Evolutionary conservation across 164 flowering plant genomes (phyloP), one percentile per base, ranked within the genome.

Genomic region (Magnolia officinalis): DNA sequence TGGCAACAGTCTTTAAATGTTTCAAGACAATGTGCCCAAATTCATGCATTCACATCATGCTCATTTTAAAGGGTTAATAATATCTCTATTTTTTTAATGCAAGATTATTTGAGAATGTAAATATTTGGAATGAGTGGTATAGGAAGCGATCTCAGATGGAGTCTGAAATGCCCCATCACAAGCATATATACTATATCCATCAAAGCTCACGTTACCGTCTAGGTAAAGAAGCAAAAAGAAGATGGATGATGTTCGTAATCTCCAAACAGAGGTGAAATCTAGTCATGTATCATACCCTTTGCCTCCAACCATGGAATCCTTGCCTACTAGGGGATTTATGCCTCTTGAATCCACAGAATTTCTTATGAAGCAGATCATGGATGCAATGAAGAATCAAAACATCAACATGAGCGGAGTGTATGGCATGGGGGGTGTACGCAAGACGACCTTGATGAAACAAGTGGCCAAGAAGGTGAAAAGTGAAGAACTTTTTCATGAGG

Each of bases 301-400:
- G 4, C 71, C 20, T 26, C 71, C 71, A 1, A 29, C 14, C 11
- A 21, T 65, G 3, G 31, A 21, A 65, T 21, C 23, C 24, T 21
- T 21, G 68, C 24, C 29, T 23, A 4, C 1, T 65, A 21, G 68
- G 24, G 37, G 24, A 1, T 65, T 65, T 65, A 10, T 10, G 10
- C 13, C 31, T 7, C 24, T 11, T 24, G 68, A 65, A 65, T 24
- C 37, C 4, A 65, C 68, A 10, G 0, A 65, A 65, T 23, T 21
- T 8, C 2, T 16, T 31, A 68, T 68, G 50, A 37, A 68, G 6
- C 51, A 37, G 9, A 50, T 68, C 3, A 68, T 31, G 16, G 71
- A 29, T 68, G 77, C 77, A 64, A 49, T 74, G 49, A 65, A 63
- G 58, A n/a, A 74, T 65, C 61, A 74, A 6, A 74, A 74, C 13